phyloP scores from a whole-genome alignment of 1,139 yeast genomes.

The Hyphopichia fennica region DNA sequence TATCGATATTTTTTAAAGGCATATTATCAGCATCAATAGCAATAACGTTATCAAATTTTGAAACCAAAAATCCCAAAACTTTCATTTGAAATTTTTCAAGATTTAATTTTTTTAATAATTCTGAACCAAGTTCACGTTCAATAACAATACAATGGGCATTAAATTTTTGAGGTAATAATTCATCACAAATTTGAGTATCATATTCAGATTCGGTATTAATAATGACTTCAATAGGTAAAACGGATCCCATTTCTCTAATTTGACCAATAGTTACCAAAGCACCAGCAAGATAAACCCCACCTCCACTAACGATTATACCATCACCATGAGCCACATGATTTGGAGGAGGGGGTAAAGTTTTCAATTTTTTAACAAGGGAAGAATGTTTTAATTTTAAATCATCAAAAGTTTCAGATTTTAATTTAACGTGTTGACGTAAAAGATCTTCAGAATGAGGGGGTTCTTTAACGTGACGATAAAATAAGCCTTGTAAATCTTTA shows the following conservation, averaged over 20 bases:
- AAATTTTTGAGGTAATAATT: slow-evolving; percentile 24
- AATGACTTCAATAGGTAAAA: slow-evolving; percentile 36
- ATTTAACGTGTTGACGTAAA: slow-evolving; percentile 20
- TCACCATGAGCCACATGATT: slow-evolving; percentile 25
- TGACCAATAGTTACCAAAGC: slow-evolving; percentile 33
- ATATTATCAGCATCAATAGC: slow-evolving; percentile 37
- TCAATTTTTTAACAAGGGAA: slow-evolving; percentile 22
- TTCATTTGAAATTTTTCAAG: slow-evolving; percentile 29
- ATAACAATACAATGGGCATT: slow-evolving; percentile 34
- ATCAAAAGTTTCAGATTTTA: slow-evolving; percentile 19
- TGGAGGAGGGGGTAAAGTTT: slow-evolving; percentile 25
- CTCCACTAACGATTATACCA: slow-evolving; percentile 38
- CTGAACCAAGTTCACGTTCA: slow-evolving; percentile 25
- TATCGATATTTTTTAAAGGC: slow-evolving; percentile 34
- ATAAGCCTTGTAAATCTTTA: slow-evolving; percentile 16
- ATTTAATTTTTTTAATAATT: slow-evolving; percentile 15
- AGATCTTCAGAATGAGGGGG: slow-evolving; percentile 15
- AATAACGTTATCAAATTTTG: slow-evolving; percentile 36
- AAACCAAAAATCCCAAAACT: slow-evolving; percentile 31
- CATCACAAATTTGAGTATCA: slow-evolving; percentile 30
- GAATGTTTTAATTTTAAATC: slow-evolving; percentile 27
- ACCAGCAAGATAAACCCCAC: slow-evolving; percentile 27
- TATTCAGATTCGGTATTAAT: slow-evolving; percentile 25
- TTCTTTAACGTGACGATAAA: slow-evolving; percentile 13
- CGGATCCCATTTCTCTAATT: slow-evolving; percentile 32